These are phyloP conservation scores for Suillus subluteus DNA, from an alignment of 768 basidiomycete genomes.

Conservation along the genomic window DNA sequence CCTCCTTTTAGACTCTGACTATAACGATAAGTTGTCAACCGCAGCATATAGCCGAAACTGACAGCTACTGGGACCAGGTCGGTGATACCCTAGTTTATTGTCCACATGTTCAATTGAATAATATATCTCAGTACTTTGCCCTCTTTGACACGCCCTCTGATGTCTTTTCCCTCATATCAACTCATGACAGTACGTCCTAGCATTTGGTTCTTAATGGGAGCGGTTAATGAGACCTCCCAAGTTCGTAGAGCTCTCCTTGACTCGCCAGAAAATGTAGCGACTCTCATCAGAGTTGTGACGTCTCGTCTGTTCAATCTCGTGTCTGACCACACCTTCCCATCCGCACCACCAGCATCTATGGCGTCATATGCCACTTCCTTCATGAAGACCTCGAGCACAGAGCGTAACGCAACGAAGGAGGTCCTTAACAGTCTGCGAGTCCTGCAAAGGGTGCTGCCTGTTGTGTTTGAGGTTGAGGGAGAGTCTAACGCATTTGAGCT, in stretches of 20 bases:
- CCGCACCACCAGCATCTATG: constrained; percentile 52
- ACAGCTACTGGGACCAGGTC: constrained; percentile 92
- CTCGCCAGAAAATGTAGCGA: constrained; percentile 86
- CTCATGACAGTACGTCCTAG: constrained; percentile 72
- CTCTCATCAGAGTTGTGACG: constrained; percentile 73
- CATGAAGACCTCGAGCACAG: constrained; percentile 59
- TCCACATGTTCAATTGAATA: constrained; percentile 6
- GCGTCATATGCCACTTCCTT: constrained; percentile 71
- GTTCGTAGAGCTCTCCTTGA: constrained; percentile 82
- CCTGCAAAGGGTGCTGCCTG: constrained; percentile 85
- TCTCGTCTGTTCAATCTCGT: constrained; percentile 74
- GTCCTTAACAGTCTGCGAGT: constrained; percentile 92
- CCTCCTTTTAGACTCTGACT: constrained; percentile 2
- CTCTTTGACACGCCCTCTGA: constrained; percentile 91
- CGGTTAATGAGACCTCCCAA: constrained; percentile 34
- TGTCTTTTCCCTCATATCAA: constrained; percentile 86
- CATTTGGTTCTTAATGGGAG: constrained; percentile 9
- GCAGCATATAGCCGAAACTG: constrained; percentile 74
- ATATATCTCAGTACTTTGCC: constrained; percentile 62
- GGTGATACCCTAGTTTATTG: constrained; percentile 23
- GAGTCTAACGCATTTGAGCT: constrained; percentile 75
- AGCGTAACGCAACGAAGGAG: constrained; percentile 78
- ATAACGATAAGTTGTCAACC: constrained; percentile 13
- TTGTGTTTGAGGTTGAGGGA: constrained; percentile 82
- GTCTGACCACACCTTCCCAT: constrained; percentile 81